phyloP scores from a whole-genome alignment of 1,139 yeast species.

The Yamadazyma diddensiae region DNA sequence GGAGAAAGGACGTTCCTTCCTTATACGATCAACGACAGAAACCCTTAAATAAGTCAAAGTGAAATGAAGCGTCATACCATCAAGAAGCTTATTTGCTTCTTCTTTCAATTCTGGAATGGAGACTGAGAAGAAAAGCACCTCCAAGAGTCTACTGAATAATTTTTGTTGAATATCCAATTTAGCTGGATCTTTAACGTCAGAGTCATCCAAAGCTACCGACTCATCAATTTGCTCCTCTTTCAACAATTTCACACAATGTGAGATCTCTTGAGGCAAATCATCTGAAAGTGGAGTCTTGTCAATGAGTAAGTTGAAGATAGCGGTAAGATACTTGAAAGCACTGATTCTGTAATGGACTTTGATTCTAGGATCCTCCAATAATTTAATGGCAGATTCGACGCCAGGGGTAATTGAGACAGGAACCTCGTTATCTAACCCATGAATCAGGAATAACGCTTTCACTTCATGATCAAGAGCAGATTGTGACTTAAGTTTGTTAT shows the following conservation, averaged over 20 bases:
- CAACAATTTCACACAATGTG: slow-evolving; percentile 45
- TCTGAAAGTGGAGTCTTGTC: slow-evolving; percentile 65
- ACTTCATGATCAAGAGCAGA: slow-evolving; percentile 66
- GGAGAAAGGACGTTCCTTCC: slow-evolving; percentile 67
- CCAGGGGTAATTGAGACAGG: slow-evolving; percentile 84
- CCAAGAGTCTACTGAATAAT: slow-evolving; percentile 57
- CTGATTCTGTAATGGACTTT: slow-evolving; percentile 68
- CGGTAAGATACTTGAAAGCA: slow-evolving; percentile 71
- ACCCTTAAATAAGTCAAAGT: slow-evolving; percentile 74
- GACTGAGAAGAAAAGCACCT: slow-evolving; percentile 69
- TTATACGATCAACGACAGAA: slow-evolving; percentile 67
- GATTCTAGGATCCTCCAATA: slow-evolving; percentile 64
- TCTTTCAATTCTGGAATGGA: slow-evolving; percentile 73
- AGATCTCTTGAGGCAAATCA: slow-evolving; percentile 45
- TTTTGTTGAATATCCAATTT: slow-evolving; percentile 60
- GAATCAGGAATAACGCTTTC: slow-evolving; percentile 63
- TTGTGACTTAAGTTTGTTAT: slow-evolving; percentile 57
- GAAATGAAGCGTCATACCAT: slow-evolving; percentile 74
- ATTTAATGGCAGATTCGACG: slow-evolving; percentile 65
- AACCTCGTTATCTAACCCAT: slow-evolving; percentile 60
- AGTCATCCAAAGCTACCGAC: slow-evolving; percentile 34
- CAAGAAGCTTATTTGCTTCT: slow-evolving; percentile 61
- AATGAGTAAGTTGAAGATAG: slow-evolving; percentile 66
- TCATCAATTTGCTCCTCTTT: slow-evolving; percentile 42
- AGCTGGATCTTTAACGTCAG: slow-evolving; percentile 45